phyloP scores from a whole-genome alignment of 148 eudicot genomes.

The Chenopodium berlandieri region DNA sequence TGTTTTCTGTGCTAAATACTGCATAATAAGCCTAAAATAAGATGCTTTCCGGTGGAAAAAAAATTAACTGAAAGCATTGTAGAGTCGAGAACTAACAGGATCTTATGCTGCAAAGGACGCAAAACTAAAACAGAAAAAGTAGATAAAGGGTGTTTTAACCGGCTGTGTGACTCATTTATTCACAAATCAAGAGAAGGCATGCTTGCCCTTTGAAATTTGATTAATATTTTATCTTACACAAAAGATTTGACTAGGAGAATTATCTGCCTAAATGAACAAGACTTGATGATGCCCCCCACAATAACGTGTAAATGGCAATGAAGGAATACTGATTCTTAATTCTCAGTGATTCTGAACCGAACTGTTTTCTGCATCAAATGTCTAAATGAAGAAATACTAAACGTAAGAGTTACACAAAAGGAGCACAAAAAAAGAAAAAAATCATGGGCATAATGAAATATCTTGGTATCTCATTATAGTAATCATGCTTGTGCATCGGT shows the following conservation, averaged over 20 bases:
- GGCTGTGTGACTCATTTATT: slow-evolving; percentile 8
- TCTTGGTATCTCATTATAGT: background rate
- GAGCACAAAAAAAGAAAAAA: background rate
- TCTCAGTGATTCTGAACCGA: slow-evolving; percentile 8
- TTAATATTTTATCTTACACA: slow-evolving; percentile 7
- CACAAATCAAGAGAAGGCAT: slow-evolving; percentile 13
- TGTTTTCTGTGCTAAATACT: no score
- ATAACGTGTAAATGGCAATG: background rate
- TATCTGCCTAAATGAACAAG: slow-evolving; percentile 2
- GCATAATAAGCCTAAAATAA: no score
- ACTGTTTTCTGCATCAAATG: slow-evolving; percentile 15
- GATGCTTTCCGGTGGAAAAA: background rate
- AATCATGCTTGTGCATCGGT: slow-evolving; percentile 45
- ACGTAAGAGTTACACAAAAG: slow-evolving; percentile 9
- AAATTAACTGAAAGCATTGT: background rate
- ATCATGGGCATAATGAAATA: background rate
- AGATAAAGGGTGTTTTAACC: slow-evolving; percentile 1
- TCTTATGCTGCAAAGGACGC: background rate
- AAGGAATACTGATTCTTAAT: slow-evolving; percentile 3
- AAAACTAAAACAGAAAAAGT: background rate
- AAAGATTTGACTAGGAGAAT: slow-evolving; percentile 14
- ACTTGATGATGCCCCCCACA: background rate
- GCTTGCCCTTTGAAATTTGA: background rate
- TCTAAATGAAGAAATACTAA: slow-evolving; percentile 6
- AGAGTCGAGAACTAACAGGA: background rate